Base-by-base conservation (phyloP, 345 rosid species). In the Eucalyptus tenuipes region DNA sequence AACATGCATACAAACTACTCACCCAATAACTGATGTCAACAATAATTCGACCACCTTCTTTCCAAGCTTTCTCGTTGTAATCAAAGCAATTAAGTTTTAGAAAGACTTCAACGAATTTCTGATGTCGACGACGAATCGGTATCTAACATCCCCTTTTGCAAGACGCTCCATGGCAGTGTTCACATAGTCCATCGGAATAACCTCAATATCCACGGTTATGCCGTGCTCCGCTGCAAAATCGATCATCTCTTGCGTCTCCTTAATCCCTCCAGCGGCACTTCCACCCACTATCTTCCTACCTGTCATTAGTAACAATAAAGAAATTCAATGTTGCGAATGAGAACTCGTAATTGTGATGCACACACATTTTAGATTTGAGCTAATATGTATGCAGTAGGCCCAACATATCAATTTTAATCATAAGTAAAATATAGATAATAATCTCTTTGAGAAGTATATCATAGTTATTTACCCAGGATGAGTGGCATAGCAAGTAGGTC, bases 201-300 rank as follows among this genome's bases (percentile, higher is more conserved):
- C 88, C 87, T 96, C 98, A 50, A 92, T 89, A 45, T 95, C 96
- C 4, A 94, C 91, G 6, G 88, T 91, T 47, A 96, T 89, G 88
- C 88, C 87, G 86, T 96, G 91, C 55, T 93, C 87, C 0, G 92
- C 94, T 31, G 94, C 93, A 91, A 92, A 90, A 91, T 93, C 92
- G 33, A 90, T 90, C 93, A 94, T 94, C 84, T 95, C 94, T 89
- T 94, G 96, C 2, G 96, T 94, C 91, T 95, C 98, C 81, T 91
- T 91, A 48, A 95, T 90, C 57, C 95, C 97, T 86, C 98, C 97
- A 15, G 90, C 89, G 24, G 85, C 27, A 88, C 94, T 93, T 29
- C 97, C 96, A 10, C 85, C 93, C 13, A 94, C 90, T 14, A 90
- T 84, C 87, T 94, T 94, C 50, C 95, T 89, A 86, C 96, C 96